Base-by-base conservation (phyloP, 1,284 basidiomycete genomes). In the Cyathus pygmaeus region DNA sequence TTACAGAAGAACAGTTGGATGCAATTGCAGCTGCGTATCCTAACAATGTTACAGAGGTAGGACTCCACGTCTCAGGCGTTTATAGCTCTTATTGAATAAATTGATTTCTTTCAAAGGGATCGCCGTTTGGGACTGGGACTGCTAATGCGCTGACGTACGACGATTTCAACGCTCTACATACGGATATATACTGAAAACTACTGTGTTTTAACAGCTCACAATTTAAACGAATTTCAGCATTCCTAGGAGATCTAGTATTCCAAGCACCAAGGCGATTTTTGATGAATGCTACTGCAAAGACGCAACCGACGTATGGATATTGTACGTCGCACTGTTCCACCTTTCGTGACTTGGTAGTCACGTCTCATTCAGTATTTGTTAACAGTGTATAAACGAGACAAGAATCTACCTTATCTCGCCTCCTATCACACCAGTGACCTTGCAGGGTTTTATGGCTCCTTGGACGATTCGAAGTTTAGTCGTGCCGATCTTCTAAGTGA, bases 61-160 rank as follows among this genome's bases (percentile, higher is more conserved):
- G 44, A n/a, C 24, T n/a, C 13, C 3, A 13, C 24, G 2, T 27
- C 23, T 27, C 4, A n/a, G n/a, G n/a, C n/a, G n/a, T 24, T 52
- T 52, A 27, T 4, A 15, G 23, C 24, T 27, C 13, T 9, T 24
- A 23, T 39, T 54, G 15, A n/a, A 19, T 27, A n/a, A n/a, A 26
- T 55, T 24, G 23, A 19, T 2, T n/a, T 42, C 15, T 3, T 41
- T 42, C 17, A 21, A 30, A 71, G 63, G 76, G 77, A 10, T 75
- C 77, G 19, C 79, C 78, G 0, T 80, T 76, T 59, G 63, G 72
- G 30, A 80, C 78, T 3, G 76, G 79, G 4, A 51, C 36, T 1
- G 56, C 58, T 2, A 80, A 80, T 62, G 68, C 68, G 23, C 30
- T 76, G n/a, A 75, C 73, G 61, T 72, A 26, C 33, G 33, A 36